Conservation (phyloP, 228 moss, liverwort and hornwort genomes). For the Sphagnum fallax region DNA sequence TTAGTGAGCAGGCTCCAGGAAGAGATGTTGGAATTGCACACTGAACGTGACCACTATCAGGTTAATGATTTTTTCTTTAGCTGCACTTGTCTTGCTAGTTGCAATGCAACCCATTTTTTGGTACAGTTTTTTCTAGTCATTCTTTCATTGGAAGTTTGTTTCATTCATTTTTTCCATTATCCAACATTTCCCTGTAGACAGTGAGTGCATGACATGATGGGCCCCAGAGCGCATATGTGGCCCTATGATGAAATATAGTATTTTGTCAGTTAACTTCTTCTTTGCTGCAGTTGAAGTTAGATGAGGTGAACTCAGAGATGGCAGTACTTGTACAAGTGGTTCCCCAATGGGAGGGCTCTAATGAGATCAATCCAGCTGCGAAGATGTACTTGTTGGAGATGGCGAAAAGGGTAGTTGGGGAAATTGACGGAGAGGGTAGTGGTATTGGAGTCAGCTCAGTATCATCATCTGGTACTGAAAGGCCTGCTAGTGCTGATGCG, state of each 20-base stretch:
- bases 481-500: slow-evolving; percentile 21
- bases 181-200: no score
- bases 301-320: slow-evolving; percentile 70
- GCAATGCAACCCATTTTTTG: background rate
- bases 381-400: slow-evolving; percentile 58
- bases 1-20: slow-evolving; percentile 61
- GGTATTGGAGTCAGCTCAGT: slow-evolving; percentile 26
- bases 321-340: slow-evolving; percentile 46
- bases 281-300: slow-evolving; percentile 49
- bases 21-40: slow-evolving; percentile 63
- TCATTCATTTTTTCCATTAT: no score
- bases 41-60: slow-evolving; percentile 68
- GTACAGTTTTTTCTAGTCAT: no score
- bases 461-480: slow-evolving; percentile 40
- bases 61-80: slow-evolving; percentile 10
- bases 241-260: no score
- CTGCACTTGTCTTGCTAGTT: background rate
- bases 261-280: no score
- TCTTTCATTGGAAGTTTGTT: no score
- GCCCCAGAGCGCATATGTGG: no score
- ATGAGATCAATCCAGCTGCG: slow-evolving; percentile 31
- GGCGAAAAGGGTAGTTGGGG: slow-evolving; percentile 51
- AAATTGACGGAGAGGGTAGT: slow-evolving; percentile 41
- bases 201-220: no score
- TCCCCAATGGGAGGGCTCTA: slow-evolving; percentile 60